Evolutionary conservation across 495 filamentous ascomycete species (phyloP), one percentile per base, ranked within the genome.

Genomic region (Neurospora sp.): DNA sequence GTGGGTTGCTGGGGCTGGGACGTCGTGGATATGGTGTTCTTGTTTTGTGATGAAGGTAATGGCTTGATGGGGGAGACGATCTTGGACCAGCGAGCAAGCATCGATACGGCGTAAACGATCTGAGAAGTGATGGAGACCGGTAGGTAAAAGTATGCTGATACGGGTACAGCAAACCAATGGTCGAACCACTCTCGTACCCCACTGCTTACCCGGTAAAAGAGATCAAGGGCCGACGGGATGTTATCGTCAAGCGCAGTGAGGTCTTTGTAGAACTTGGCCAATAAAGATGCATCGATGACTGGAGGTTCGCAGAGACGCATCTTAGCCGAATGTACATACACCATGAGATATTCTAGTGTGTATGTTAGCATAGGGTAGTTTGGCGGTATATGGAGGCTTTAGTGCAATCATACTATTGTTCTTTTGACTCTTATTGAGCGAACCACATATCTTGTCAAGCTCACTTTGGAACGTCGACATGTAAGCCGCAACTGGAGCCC

Each of bases 121-220:
- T 84, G 83, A 9, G 77, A 79, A 18, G 77, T 75, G 20, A 77
- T 72, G 1, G 81, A 78, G 68, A 79, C 79, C 0, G 83, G 82
- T 20, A 84, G 73, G 65, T 78, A 74, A 73, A 79, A 81, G 76
- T 84, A 83, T 65, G 77, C 73, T 12, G 78, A 76, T 22, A 79
- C 75, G 0, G 83, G 82, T 12, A 85, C 75, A 5, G 81, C 72
- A 27, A 83, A 75, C 83, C 83, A 85, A 45, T 71, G 69, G 37
- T 82, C 80, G 74, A 84, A 81, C 83, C 83, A 85, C 7, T 74
- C 44, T 68, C 79, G 78, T 40, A 84, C 76, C 22, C 78, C 78
- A 53, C 74, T 72, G 68, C 74, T 79, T 70, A 76, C 80, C 10
- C 74, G 42, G 12, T 40, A 38, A 14, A 74, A 39, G 35, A 44